Percentiles rank a stretch among this genome's conserved stretches.
Evolutionary conservation across 352 stramenopile species (phyloP).

Genomic region (Globisporangium cylindrosporum): DNA sequence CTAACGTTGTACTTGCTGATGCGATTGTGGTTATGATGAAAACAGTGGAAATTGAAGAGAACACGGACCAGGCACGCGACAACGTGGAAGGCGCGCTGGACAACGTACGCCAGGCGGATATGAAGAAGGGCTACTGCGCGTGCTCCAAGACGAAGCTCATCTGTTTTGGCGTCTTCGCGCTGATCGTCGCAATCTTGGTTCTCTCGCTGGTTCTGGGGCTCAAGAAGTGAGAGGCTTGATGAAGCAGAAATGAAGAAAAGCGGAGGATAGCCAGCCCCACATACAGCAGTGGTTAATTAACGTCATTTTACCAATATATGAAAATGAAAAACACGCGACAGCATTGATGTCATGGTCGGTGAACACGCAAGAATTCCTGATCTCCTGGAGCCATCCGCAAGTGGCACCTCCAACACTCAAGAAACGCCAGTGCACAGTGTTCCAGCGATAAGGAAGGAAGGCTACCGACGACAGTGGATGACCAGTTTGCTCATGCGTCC

Average conservation of each 20-base stretch:
- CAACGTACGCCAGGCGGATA: constrained; percentile 56
- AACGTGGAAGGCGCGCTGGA: constrained; percentile 46
- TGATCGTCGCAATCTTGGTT: constrained; percentile 47
- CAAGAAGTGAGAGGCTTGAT: constrained; percentile 19
- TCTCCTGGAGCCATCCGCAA: too few relatives aligned
- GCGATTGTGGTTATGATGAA: constrained; percentile 1
- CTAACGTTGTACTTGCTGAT: neutral
- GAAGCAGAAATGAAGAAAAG: neutral
- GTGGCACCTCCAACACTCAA: too few relatives aligned
- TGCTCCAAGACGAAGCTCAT: constrained; percentile 66
- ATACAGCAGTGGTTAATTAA: neutral
- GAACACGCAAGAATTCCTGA: too few relatives aligned
- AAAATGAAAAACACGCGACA: neutral
- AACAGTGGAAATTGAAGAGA: constrained; percentile 57
- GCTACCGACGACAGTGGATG: too few relatives aligned
- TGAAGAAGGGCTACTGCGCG: constrained; percentile 45
- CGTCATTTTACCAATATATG: neutral
- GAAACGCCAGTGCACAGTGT: too few relatives aligned
- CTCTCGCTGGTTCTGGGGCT: constrained; percentile 41
- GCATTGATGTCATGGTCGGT: too few relatives aligned
- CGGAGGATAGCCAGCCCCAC: neutral
- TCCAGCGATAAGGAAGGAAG: too few relatives aligned
- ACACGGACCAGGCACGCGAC: constrained; percentile 44
- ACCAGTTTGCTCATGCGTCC: too few relatives aligned
- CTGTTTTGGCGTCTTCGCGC: constrained; percentile 43